Evolutionary conservation across 2,329 filamentous ascomycete species (phyloP).

Genomic region (Chaetomium olivaceum): DNA sequence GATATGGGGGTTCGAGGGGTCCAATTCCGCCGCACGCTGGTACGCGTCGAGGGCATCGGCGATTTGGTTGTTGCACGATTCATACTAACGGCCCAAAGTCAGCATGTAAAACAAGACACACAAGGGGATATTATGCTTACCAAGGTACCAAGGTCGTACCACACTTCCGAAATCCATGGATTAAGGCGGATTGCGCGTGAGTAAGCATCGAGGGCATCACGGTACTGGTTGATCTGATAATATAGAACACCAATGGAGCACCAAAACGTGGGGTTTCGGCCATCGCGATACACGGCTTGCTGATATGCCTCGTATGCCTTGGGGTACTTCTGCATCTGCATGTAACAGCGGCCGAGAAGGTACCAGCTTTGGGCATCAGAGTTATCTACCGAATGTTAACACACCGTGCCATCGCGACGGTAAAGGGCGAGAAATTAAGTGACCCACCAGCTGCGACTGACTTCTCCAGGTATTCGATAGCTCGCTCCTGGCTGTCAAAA

Average conservation of each 20-base stretch:
- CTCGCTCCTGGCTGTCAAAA: conserved; percentile 90
- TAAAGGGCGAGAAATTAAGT: conserved; percentile 9
- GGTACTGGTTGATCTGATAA: conserved; percentile 99
- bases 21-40: conserved; percentile 88
- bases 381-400: conserved; percentile 65
- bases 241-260: conserved; percentile 98
- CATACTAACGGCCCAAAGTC: conserved; percentile 62
- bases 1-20: conserved; percentile 91
- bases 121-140: conserved; percentile 55
- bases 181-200: conserved; percentile 95
- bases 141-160: conserved; percentile 96
- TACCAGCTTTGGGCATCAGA: conserved; percentile 98
- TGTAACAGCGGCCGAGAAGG: conserved; percentile 93
- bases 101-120: conserved; percentile 15
- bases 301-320: conserved; percentile 99
- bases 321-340: conserved; percentile 98
- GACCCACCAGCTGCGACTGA: conserved; percentile 84
- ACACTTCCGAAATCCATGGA: conserved; percentile 97
- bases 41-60: conserved; percentile 95
- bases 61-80: conserved; percentile 98
- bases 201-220: conserved; percentile 95
- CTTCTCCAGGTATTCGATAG: conserved; percentile 96
- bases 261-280: conserved; percentile 98
- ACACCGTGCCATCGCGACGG: not conserved
- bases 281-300: conserved; percentile 96